Evolutionary conservation across 441 rosid species (phyloP).

Genomic region (Eugenia klotzschiana): DNA sequence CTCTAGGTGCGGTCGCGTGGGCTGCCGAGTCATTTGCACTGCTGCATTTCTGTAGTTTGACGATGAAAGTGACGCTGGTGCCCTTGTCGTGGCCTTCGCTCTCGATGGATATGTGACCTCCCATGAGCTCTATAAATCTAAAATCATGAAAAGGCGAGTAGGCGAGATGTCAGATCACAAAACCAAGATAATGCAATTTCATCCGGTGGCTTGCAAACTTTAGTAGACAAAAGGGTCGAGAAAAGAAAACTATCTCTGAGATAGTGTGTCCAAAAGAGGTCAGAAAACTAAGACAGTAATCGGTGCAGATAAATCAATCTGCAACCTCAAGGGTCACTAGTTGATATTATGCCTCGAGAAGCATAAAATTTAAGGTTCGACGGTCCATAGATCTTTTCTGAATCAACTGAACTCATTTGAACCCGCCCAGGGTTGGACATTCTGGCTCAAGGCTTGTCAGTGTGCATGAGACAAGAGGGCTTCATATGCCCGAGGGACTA

Average conservation of each 20-base stretch:
- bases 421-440: not conserved
- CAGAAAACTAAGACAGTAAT: not conserved
- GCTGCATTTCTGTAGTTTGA: conserved; percentile 40
- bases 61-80: conserved; percentile 40
- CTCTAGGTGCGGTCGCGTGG: conserved; percentile 22
- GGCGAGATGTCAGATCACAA: not conserved
- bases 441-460: not conserved
- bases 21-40: conserved; percentile 15
- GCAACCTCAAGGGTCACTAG: not conserved
- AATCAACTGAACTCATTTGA: not conserved
- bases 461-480: not conserved
- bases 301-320: not conserved
- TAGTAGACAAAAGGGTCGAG: not conserved
- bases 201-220: not conserved
- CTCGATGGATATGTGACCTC: conserved; percentile 79
- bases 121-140: conserved; percentile 80
- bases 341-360: not conserved
- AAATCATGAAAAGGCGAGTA: not conserved
- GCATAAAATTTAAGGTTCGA: not conserved
- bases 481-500: not conserved
- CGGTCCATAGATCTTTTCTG: not conserved
- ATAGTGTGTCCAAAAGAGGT: not conserved
- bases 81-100: conserved; percentile 78
- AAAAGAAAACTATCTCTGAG: not conserved
- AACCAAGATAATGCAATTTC: not conserved